Percentiles rank a stretch among this genome's conserved stretches.
These are phyloP conservation scores for Sporothrix mexicana DNA, from an alignment of 2,329 filamentous ascomycete species.

Conservation along the genomic window DNA sequence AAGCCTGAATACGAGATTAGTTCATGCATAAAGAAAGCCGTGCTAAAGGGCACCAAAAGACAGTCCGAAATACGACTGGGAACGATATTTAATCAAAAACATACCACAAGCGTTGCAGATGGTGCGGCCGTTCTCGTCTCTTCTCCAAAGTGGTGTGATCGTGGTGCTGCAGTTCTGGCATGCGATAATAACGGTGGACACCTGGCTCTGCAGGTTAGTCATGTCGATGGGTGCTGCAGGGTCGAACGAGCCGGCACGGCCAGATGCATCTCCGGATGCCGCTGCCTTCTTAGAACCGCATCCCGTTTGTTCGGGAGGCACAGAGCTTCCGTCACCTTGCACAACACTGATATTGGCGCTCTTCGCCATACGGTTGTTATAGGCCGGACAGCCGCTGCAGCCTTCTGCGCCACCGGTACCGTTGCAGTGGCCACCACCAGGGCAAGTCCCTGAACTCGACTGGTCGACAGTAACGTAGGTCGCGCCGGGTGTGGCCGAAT, in stretches of 20 bases:
- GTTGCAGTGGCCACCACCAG: slow-evolving; percentile 92
- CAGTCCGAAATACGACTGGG: slow-evolving; percentile 4
- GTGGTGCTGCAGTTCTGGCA: slow-evolving; percentile 98
- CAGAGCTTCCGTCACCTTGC: slow-evolving; percentile 42
- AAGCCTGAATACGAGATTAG: slow-evolving; percentile 63
- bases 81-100: slow-evolving; percentile 45
- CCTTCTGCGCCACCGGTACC: slow-evolving; percentile 94
- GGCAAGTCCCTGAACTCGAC: slow-evolving; percentile 82
- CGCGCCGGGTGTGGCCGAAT: slow-evolving; percentile 55
- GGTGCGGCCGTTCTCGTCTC: slow-evolving; percentile 92
- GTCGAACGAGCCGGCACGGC: slow-evolving; percentile 38
- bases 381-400: slow-evolving; percentile 94
- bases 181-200: slow-evolving; percentile 76
- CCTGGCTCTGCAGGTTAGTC: slow-evolving; percentile 53
- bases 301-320: background rate
- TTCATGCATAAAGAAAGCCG: background rate
- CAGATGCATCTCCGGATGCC: background rate
- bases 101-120: slow-evolving; percentile 98
- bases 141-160: slow-evolving; percentile 92
- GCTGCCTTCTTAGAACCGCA: slow-evolving; percentile 16
- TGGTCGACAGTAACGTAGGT: slow-evolving; percentile 81
- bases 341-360: slow-evolving; percentile 72
- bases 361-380: slow-evolving; percentile 95
- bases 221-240: slow-evolving; percentile 56
- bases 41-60: background rate